Conservation (phyloP, 2,329 filamentous ascomycete genomes). For the Talaromyces atroroseus region DNA sequence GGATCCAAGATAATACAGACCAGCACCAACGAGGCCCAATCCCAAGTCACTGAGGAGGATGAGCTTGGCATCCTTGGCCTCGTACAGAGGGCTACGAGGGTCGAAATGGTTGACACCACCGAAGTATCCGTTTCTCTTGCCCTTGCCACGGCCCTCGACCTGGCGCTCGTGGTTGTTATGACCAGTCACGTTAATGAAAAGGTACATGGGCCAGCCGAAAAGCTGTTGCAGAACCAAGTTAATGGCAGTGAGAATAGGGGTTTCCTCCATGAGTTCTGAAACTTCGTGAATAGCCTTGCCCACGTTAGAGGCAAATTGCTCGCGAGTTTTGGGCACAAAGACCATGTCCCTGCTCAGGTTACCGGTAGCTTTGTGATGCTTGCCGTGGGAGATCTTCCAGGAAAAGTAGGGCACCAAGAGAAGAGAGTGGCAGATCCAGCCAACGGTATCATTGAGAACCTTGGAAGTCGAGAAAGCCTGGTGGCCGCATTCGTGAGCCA, state of each 20-base stretch:
- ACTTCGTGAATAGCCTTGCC: conserved; percentile 75
- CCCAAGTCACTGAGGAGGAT: conserved; percentile 85
- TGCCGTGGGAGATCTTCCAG: conserved; percentile 98
- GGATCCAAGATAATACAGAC: conserved; percentile 64
- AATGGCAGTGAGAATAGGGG: conserved; percentile 72
- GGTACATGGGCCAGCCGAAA: conserved; percentile 87
- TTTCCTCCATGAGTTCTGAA: conserved; percentile 87
- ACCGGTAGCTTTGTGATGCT: conserved; percentile 98
- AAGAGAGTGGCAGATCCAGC: conserved; percentile 83
- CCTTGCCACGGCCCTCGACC: conserved; percentile 84
- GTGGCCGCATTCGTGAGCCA: conserved; percentile 97
- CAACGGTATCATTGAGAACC: conserved; percentile 82
- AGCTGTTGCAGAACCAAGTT: conserved; percentile 80
- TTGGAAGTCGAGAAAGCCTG: conserved; percentile 93
- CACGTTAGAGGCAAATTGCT: conserved; percentile 69
- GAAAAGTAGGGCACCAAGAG: conserved; percentile 96
- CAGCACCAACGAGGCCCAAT: conserved; percentile 56
- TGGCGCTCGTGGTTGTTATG: conserved; percentile 93
- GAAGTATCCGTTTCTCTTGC: conserved; percentile 77
- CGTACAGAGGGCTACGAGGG: conserved; percentile 81
- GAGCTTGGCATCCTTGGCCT: conserved; percentile 81
- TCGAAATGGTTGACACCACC: conserved; percentile 93
- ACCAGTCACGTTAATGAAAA: conserved; percentile 86
- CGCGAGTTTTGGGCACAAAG: conserved; percentile 87
- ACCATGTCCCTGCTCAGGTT: conserved; percentile 99